These are phyloP conservation scores for Mollisia scopiformis DNA, from an alignment of 2,329 filamentous ascomycete species.

Conservation along the genomic window DNA sequence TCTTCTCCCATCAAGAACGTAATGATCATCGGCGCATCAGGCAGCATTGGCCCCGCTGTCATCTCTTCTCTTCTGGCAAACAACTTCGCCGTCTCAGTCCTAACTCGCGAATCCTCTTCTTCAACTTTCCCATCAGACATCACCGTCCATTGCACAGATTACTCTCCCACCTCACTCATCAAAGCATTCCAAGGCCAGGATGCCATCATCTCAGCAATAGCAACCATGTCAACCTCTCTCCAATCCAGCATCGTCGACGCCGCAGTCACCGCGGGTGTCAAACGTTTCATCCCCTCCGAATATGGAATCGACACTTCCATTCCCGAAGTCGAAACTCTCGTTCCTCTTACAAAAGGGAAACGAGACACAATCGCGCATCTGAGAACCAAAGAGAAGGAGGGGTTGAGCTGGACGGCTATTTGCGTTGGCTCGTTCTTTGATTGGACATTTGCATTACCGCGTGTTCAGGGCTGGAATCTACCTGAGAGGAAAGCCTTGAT, in stretches of 20 bases:
- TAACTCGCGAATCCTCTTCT: neutral
- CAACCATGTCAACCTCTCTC: constrained; percentile 42
- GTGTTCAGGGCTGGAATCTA: constrained; percentile 55
- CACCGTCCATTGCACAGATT: constrained; percentile 14
- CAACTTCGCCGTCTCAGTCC: neutral
- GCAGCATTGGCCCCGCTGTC: neutral
- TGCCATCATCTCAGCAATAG: constrained; percentile 56
- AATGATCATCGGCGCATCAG: neutral
- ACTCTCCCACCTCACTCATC: constrained; percentile 6
- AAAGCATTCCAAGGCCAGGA: constrained; percentile 55
- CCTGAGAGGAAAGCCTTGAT: constrained; percentile 49
- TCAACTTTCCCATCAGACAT: neutral
- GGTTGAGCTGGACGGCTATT: neutral
- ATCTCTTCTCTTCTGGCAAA: neutral
- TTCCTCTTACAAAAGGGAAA: neutral
- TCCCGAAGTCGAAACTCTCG: neutral
- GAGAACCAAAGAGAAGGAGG: neutral
- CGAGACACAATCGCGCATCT: neutral
- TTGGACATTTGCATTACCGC: constrained; percentile 40
- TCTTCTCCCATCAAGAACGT: neutral
- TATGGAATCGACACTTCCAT: constrained; percentile 41
- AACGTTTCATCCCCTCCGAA: constrained; percentile 61
- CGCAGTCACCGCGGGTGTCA: constrained; percentile 56
- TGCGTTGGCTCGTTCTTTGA: constrained; percentile 1
- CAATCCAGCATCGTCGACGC: constrained; percentile 58